Base-by-base conservation (phyloP, 768 basidiomycete genomes). In the Tephrocybe sp. region DNA sequence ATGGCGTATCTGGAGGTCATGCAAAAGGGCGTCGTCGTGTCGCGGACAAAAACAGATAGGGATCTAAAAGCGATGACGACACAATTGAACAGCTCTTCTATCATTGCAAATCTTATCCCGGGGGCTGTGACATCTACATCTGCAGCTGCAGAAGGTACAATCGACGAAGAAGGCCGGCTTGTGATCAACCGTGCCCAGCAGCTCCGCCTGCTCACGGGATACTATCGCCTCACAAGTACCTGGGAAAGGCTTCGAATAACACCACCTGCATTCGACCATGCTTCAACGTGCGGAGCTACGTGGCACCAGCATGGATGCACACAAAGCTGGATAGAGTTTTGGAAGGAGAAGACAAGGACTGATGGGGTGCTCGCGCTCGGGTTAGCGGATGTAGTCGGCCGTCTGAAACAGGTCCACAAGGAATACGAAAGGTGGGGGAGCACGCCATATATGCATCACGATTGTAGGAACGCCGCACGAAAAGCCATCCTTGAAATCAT, bases 361-460 rank as follows among this genome's bases (percentile, higher is more conserved):
- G 87, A 88, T 32, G 63, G 73, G 3, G 79, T 89, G 23, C 71
- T 89, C 31, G 66, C 69, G 12, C 72, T 84, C 4, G 83, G 80
- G 7, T 65, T 80, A 2, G 83, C 85, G 30, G 85, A 89, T 60
- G 84, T 88, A 31, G 62, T 85, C 4, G 88, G 87, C 32, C 75
- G 83, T 52, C 62, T 89, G 57, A 78, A 69, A 60, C 71, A 79
- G 51, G 73, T 89, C 32, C 68, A 80, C 58, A 83, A 82, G 66
- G 84, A 87, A 49, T 85, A 83, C 52, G 86, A 87, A 50, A 72
- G 80, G 47, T 83, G 83, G 81, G 84, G 85, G 2, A 79, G 77
- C 52, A 82, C 82, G 51, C 82, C 83, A n/a, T 86, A 87, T 61
- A 88, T 89, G 87, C 84, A 88, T 58, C 83, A 80, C 50, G 87